Percentiles rank a stretch among this genome's conserved stretches.
These are phyloP conservation scores for Acacia melanoxylon DNA, from an alignment of 306 rosid species.

Conservation along the genomic window DNA sequence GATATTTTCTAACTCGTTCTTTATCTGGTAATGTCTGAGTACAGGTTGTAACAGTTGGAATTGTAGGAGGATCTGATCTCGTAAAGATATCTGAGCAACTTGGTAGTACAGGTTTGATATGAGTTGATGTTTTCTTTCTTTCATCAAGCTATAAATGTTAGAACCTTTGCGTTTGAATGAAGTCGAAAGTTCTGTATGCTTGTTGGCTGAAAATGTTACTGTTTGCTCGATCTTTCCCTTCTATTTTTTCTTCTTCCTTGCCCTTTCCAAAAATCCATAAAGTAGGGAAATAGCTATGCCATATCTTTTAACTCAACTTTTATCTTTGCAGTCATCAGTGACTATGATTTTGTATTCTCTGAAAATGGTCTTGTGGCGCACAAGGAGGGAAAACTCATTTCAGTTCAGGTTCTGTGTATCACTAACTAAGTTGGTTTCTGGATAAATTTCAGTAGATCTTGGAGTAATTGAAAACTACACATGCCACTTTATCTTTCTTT, in stretches of 20 bases:
- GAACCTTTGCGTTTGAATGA: not conserved
- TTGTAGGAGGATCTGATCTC: slow-evolving; percentile 97
- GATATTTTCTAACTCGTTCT: not conserved
- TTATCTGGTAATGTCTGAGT: slow-evolving; percentile 16
- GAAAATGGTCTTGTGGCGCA: slow-evolving; percentile 98
- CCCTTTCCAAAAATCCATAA: not conserved
- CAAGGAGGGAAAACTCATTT: slow-evolving; percentile 74
- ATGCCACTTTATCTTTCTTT: not conserved
- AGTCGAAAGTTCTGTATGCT: slow-evolving; percentile 4
- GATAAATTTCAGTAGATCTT: slow-evolving; percentile 14
- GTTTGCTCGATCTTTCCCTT: not conserved
- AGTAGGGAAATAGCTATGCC: not conserved
- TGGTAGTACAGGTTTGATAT: slow-evolving; percentile 67
- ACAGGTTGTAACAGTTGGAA: slow-evolving; percentile 83
- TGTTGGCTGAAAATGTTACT: slow-evolving; percentile 1
- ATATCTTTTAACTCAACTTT: not conserved
- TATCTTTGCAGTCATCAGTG: slow-evolving; percentile 65
- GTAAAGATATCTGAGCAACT: slow-evolving; percentile 90
- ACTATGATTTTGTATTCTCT: slow-evolving; percentile 88
- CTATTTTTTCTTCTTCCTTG: not conserved
- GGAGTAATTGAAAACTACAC: slow-evolving; percentile 10
- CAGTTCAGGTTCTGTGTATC: slow-evolving; percentile 63
- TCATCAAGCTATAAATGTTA: slow-evolving; percentile 4
- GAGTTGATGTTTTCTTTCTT: not conserved
- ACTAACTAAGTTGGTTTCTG: not conserved